These are phyloP conservation scores for Corymbia calophylla DNA, from an alignment of 441 rosid species.

Conservation along the genomic window DNA sequence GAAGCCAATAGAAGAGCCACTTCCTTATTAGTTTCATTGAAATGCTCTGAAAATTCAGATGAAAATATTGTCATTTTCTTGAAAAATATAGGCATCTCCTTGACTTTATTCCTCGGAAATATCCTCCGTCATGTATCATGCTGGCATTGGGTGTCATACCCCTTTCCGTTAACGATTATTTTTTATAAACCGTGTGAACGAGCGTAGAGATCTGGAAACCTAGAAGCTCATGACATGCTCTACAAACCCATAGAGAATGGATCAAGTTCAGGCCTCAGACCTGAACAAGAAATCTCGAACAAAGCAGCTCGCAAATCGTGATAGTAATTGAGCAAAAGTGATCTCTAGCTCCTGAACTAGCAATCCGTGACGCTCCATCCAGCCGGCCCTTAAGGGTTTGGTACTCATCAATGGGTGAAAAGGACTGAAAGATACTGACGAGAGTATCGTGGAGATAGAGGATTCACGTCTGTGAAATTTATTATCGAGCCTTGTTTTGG, in stretches of 20 bases:
- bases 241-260: background rate
- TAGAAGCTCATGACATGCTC: background rate
- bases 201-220: background rate
- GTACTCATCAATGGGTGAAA: background rate
- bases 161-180: background rate
- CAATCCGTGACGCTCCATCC: background rate
- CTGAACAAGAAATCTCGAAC: background rate
- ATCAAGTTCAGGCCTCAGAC: background rate
- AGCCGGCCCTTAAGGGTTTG: background rate
- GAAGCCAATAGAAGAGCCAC: background rate
- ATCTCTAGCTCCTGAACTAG: background rate
- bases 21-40: background rate
- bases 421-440: background rate
- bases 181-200: background rate
- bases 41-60: background rate
- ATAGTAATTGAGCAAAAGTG: background rate
- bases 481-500: background rate
- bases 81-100: background rate
- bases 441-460: background rate
- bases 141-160: background rate
- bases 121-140: background rate
- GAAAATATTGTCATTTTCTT: background rate
- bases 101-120: too few species aligned
- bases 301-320: background rate
- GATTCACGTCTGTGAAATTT: background rate